These are phyloP conservation scores for Phialophora tarda DNA, from an alignment of 2,329 filamentous ascomycete species.

Conservation along the genomic window DNA sequence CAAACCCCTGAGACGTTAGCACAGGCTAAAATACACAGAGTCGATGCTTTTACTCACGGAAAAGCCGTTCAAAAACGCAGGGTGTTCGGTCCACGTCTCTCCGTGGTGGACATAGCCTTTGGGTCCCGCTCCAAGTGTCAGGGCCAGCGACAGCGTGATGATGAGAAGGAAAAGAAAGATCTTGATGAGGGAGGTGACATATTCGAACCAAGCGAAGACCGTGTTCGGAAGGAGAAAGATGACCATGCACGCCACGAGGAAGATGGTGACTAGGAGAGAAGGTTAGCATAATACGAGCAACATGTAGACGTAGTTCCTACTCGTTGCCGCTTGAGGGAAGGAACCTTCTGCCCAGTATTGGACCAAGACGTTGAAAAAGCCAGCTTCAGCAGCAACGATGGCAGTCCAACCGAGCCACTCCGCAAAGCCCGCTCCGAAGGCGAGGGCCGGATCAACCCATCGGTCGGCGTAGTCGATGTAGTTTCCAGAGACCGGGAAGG, in stretches of 20 bases:
- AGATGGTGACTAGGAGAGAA: constrained; percentile 7
- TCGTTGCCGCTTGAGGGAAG: constrained; percentile 23
- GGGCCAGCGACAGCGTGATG: constrained; percentile 46
- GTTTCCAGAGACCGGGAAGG: constrained; percentile 48
- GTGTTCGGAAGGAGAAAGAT: constrained; percentile 32
- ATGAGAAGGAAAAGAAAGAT: constrained; percentile 48
- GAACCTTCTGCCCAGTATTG: constrained; percentile 38
- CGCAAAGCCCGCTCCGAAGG: constrained; percentile 46
- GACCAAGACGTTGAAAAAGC: constrained; percentile 40
- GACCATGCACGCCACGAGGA: constrained; percentile 1
- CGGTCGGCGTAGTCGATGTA: constrained; percentile 49
- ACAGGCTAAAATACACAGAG: not conserved
- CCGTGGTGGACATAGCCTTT: constrained; percentile 44
- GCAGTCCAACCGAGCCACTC: constrained; percentile 34
- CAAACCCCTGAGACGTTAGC: constrained; percentile 41
- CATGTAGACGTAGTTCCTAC: constrained; percentile 16
- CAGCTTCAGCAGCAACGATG: constrained; percentile 39
- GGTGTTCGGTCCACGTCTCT: constrained; percentile 44
- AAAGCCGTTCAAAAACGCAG: constrained; percentile 47
- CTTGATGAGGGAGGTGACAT: constrained; percentile 46
- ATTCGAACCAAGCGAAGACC: constrained; percentile 49
- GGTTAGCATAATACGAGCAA: not conserved
- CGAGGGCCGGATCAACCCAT: constrained; percentile 48
- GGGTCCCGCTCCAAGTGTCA: constrained; percentile 50
- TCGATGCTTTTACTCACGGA: constrained; percentile 23